phyloP scores from a whole-genome alignment of 2,329 filamentous ascomycete species.

The Ceratocystis eucalypticola region DNA sequence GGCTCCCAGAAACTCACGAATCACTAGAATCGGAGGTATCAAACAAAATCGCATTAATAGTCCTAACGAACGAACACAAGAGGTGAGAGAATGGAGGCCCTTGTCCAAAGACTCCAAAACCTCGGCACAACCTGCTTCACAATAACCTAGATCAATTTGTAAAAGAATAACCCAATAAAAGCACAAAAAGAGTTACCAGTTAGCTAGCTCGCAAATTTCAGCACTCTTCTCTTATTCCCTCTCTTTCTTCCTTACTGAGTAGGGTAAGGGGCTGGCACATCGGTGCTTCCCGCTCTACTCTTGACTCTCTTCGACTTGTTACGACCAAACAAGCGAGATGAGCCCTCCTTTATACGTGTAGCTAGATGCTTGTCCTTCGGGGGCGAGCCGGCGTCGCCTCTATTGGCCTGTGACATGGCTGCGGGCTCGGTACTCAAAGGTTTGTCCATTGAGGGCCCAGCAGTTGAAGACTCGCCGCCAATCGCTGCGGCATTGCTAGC shows the following conservation, averaged over 20 bases:
- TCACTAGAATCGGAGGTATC: no score
- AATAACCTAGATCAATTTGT: no score
- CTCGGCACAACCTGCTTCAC: no score
- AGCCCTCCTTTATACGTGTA: slow-evolving; percentile 12
- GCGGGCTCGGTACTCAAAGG: neutral
- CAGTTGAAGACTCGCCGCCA: neutral
- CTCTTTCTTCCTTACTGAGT: neutral
- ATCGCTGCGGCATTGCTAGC: neutral
- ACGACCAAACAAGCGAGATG: slow-evolving; percentile 9
- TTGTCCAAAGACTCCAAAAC: no score
- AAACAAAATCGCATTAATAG: no score
- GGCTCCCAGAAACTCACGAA: no score
- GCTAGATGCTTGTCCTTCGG: slow-evolving; percentile 5
- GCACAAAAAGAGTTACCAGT: no score
- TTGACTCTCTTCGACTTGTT: slow-evolving; percentile 12
- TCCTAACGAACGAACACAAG: no score
- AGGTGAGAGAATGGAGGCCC: no score
- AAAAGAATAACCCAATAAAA: no score
- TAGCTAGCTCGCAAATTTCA: no score
- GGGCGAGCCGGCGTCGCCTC: neutral
- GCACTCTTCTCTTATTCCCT: neutral
- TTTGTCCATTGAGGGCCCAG: neutral
- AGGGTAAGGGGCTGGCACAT: slow-evolving; percentile 7
- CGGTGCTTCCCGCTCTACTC: neutral
- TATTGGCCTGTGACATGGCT: neutral